phyloP scores from a whole-genome alignment of 345 rosid genomes.

The Eucalyptus sp. region DNA sequence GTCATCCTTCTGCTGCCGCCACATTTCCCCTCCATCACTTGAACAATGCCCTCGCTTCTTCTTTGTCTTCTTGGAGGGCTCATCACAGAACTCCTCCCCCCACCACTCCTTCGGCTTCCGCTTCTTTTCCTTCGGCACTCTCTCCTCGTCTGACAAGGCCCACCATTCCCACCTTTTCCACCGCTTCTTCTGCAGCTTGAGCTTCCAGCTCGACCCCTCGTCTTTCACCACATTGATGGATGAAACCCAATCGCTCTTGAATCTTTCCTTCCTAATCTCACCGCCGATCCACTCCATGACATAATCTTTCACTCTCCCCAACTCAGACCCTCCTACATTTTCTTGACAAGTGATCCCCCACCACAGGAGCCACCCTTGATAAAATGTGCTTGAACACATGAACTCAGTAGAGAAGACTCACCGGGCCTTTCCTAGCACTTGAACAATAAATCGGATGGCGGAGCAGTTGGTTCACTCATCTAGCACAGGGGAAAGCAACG shows the following conservation, averaged over 20 bases:
- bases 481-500: conserved; percentile 9
- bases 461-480: not conserved
- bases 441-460: not conserved
- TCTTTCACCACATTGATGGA: not conserved
- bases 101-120: conserved; percentile 70
- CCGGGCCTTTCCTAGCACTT: not conserved
- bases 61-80: conserved; percentile 47
- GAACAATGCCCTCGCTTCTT: conserved; percentile 22
- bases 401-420: not conserved
- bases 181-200: conserved; percentile 19
- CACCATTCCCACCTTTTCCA: conserved; percentile 74
- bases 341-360: conserved; percentile 34
- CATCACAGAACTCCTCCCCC: conserved; percentile 89
- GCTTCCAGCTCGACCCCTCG: not conserved
- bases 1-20: conserved; percentile 42
- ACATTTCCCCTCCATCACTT: conserved; percentile 16
- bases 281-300: conserved; percentile 87
- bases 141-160: conserved; percentile 64
- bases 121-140: conserved; percentile 18
- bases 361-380: conserved; percentile 10
- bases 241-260: conserved; percentile 52
- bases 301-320: conserved; percentile 57
- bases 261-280: conserved; percentile 65
- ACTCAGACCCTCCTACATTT: conserved; percentile 10
- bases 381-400: too few relatives aligned